Evolutionary conservation across 2,329 filamentous ascomycete species (phyloP).

Genomic region (Pseudocercospora vitis): DNA sequence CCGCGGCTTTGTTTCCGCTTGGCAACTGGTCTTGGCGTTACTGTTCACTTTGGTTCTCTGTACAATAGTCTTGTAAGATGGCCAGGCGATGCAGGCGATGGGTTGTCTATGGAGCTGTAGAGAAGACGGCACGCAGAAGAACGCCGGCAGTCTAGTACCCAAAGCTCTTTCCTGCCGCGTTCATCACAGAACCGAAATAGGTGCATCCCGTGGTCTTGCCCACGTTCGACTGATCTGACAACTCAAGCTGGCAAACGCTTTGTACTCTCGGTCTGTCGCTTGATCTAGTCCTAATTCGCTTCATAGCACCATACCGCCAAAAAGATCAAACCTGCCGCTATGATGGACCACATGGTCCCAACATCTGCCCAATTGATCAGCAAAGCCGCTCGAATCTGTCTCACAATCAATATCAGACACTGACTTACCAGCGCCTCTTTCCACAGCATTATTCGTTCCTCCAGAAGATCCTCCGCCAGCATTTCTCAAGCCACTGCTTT

Average conservation of each 20-base stretch:
- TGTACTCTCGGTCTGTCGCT: no score
- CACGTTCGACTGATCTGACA: no score
- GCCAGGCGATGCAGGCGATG: no score
- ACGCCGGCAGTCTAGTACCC: no score
- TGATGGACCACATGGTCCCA: not conserved
- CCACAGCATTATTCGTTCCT: slow-evolving; percentile 1
- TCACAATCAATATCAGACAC: not conserved
- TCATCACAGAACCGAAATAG: no score
- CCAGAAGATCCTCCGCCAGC: not conserved
- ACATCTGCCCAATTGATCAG: not conserved
- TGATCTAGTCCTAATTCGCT: not conserved
- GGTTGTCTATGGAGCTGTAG: no score
- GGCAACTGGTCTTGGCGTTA: not conserved
- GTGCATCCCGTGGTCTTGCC: no score
- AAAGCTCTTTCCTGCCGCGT: slow-evolving; percentile 3
- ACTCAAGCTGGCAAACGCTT: no score
- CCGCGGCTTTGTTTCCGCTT: slow-evolving; percentile 4
- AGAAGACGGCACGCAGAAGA: no score
- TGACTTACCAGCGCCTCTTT: not conserved
- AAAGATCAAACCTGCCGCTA: not conserved
- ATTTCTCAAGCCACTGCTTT: not conserved
- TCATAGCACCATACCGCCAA: not conserved
- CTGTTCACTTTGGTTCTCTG: not conserved
- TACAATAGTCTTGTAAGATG: not conserved
- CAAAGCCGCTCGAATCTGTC: not conserved